phyloP scores from a whole-genome alignment of 805 yeast genomes.

The Saccharomycopsis sp. region DNA sequence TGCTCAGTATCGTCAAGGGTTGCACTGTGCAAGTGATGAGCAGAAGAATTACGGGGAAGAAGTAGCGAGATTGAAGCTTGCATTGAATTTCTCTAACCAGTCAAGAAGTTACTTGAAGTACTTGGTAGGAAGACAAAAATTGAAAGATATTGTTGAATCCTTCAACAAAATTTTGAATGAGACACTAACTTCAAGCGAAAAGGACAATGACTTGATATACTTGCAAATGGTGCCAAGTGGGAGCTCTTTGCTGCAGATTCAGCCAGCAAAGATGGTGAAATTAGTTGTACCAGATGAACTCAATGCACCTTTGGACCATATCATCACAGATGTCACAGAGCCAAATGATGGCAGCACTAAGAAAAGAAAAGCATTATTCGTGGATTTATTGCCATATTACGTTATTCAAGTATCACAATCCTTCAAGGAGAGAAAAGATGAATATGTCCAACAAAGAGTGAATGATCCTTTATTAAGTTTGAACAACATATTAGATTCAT shows the following conservation, averaged over 20 bases:
- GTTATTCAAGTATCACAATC: conserved; percentile 61
- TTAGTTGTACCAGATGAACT: conserved; percentile 33
- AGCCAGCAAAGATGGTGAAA: conserved; percentile 50
- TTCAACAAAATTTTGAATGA: conserved; percentile 38
- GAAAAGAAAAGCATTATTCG: conserved; percentile 34
- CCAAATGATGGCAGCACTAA: not conserved
- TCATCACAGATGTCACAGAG: not conserved
- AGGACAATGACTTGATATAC: conserved; percentile 77
- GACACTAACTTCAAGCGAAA: conserved; percentile 46
- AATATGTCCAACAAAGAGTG: conserved; percentile 38
- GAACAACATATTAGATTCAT: conserved; percentile 36
- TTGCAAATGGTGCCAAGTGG: conserved; percentile 51
- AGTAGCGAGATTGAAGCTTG: conserved; percentile 45
- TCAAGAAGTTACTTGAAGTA: conserved; percentile 35
- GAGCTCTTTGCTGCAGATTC: conserved; percentile 33
- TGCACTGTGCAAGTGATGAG: conserved; percentile 36
- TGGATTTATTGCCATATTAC: conserved; percentile 55
- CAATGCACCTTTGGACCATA: conserved; percentile 24
- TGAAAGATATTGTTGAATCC: conserved; percentile 44
- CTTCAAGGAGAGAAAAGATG: conserved; percentile 55
- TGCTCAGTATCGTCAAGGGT: conserved; percentile 54
- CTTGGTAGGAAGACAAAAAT: conserved; percentile 30
- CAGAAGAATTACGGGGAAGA: conserved; percentile 71
- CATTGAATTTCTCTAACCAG: conserved; percentile 30
- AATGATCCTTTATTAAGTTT: conserved; percentile 41